Conservation (phyloP, 805 yeast genomes). For the Yarrowia divulgata region DNA sequence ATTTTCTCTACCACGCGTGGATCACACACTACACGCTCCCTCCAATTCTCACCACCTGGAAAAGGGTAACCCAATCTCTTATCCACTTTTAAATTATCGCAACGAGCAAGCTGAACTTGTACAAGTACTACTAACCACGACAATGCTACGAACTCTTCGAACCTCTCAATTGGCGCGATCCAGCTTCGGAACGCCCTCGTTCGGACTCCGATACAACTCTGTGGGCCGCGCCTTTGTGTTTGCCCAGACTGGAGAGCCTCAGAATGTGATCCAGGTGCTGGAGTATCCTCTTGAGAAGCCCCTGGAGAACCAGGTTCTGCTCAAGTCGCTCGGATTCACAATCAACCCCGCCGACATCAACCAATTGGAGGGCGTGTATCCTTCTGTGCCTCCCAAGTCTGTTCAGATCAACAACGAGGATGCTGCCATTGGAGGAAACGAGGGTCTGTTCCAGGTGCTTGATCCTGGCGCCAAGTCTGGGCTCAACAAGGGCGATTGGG, state of each 20-base stretch:
- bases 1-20: not conserved
- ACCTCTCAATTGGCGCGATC: not conserved
- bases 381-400: slow-evolving; percentile 70
- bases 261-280: slow-evolving; percentile 19
- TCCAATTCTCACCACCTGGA: not conserved
- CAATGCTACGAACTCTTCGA: slow-evolving; percentile 2
- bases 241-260: slow-evolving; percentile 7
- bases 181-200: not conserved
- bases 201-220: slow-evolving; percentile 24
- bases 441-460: slow-evolving; percentile 88
- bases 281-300: slow-evolving; percentile 24
- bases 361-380: slow-evolving; percentile 86
- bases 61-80: slow-evolving; percentile 22
- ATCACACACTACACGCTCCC: not conserved
- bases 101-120: not conserved
- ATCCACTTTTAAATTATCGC: not conserved
- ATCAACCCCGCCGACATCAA: slow-evolving; percentile 90
- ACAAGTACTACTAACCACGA: not conserved
- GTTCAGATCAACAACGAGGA: slow-evolving; percentile 58
- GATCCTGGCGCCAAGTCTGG: slow-evolving; percentile 61
- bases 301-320: slow-evolving; percentile 55
- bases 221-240: slow-evolving; percentile 29
- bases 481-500: slow-evolving; percentile 82
- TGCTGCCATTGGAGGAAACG: slow-evolving; percentile 89
- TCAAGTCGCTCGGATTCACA: slow-evolving; percentile 79